These are phyloP conservation scores for Hypoxylon sp. DNA, from an alignment of 2,329 filamentous ascomycete species.

Conservation along the genomic window DNA sequence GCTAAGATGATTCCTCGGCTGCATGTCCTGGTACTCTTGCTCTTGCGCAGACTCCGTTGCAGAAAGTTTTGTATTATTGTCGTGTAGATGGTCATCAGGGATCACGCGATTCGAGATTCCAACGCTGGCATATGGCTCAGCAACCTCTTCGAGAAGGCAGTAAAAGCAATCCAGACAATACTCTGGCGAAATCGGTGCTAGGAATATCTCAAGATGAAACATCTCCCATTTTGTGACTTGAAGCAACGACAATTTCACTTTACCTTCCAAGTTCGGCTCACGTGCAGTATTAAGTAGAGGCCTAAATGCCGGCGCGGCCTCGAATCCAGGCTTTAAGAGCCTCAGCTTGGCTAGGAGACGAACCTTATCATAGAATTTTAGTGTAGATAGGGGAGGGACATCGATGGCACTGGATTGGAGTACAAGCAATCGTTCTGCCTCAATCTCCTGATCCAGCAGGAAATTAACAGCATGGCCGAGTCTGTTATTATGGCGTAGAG, in stretches of 20 bases:
- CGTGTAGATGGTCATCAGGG: background rate
- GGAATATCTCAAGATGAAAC: slow-evolving; percentile 22
- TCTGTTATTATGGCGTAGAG: background rate
- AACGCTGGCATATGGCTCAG: slow-evolving; percentile 14
- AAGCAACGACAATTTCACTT: slow-evolving; percentile 21
- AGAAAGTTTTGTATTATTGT: background rate
- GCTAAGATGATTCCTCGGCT: background rate
- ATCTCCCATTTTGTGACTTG: slow-evolving; percentile 3
- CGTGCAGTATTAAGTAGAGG: background rate
- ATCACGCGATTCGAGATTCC: slow-evolving; percentile 18
- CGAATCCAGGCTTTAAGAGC: background rate
- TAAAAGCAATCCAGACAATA: slow-evolving; percentile 7
- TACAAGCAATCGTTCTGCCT: slow-evolving; percentile 27
- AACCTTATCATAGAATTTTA: slow-evolving; percentile 21
- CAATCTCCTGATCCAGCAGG: slow-evolving; percentile 42
- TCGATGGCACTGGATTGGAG: slow-evolving; percentile 19
- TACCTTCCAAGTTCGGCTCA: slow-evolving; percentile 5
- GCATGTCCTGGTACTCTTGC: background rate
- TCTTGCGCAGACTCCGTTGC: background rate
- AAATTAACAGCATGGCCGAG: slow-evolving; percentile 15
- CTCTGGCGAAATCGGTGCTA: slow-evolving; percentile 3
- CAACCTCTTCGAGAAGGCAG: slow-evolving; percentile 18
- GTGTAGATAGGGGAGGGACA: slow-evolving; percentile 1
- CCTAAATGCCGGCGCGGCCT: background rate
- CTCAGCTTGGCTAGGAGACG: slow-evolving; percentile 25